phyloP scores from a whole-genome alignment of 2,329 filamentous ascomycete species.

The Ophiosphaerella narmari region DNA sequence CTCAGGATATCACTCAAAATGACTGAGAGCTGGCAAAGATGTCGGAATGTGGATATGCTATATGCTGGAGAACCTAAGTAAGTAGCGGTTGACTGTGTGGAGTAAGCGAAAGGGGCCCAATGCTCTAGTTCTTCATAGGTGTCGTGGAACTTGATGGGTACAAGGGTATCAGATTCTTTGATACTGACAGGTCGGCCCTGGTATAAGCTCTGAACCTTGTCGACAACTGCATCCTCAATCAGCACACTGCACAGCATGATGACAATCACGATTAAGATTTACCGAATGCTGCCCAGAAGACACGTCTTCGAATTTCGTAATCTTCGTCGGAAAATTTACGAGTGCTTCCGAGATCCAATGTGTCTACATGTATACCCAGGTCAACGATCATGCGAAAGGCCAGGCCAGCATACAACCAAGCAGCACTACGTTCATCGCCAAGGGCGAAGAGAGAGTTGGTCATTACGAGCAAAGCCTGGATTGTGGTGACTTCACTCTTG shows the following conservation, averaged over 20 bases:
- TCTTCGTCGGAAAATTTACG: slow-evolving; percentile 52
- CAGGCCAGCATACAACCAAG: slow-evolving; percentile 63
- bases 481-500: slow-evolving; percentile 58
- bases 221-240: slow-evolving; percentile 35
- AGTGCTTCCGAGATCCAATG: slow-evolving; percentile 33
- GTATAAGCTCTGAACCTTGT: slow-evolving; percentile 62
- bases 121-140: slow-evolving; percentile 59
- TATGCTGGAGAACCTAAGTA: slow-evolving; percentile 47
- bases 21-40: slow-evolving; percentile 52
- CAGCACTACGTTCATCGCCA: slow-evolving; percentile 56
- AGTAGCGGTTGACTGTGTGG: slow-evolving; percentile 28
- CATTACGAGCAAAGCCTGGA: slow-evolving; percentile 60
- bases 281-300: slow-evolving; percentile 54
- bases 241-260: slow-evolving; percentile 7
- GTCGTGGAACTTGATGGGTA: slow-evolving; percentile 56
- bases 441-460: slow-evolving; percentile 57
- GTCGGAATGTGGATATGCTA: slow-evolving; percentile 51
- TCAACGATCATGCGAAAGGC: slow-evolving; percentile 63
- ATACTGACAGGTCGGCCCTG: slow-evolving; percentile 58
- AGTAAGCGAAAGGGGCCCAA: slow-evolving; percentile 54
- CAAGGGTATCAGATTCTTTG: slow-evolving; percentile 52
- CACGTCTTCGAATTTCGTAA: slow-evolving; percentile 51
- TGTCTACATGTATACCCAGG: slow-evolving; percentile 57
- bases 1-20: slow-evolving; percentile 51
- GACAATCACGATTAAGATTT: background rate